phyloP scores from a whole-genome alignment of 2,329 filamentous ascomycete genomes.

The Mollisiaceae sp. region DNA sequence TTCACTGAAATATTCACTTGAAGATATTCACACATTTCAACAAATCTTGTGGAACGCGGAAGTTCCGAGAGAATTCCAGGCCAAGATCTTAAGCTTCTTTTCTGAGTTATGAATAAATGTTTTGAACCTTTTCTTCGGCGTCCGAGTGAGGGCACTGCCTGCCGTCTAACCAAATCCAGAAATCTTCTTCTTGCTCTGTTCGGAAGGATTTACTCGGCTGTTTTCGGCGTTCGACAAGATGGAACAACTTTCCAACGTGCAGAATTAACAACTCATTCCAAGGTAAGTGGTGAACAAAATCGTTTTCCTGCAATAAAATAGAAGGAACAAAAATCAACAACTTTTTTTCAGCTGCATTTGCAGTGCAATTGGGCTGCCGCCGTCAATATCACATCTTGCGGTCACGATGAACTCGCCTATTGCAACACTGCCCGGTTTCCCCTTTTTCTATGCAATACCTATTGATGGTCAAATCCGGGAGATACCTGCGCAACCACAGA shows the following conservation, averaged over 20 bases:
- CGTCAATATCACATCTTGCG: background rate
- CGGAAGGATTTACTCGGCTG: background rate
- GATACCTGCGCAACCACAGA: conserved; percentile 1
- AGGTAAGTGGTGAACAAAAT: conserved; percentile 2
- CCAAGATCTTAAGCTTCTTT: background rate
- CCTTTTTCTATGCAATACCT: conserved; percentile 19
- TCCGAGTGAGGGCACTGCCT: no score
- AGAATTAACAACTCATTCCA: background rate
- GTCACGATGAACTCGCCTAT: conserved; percentile 12
- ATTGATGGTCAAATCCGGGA: conserved; percentile 16
- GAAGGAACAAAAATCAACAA: background rate
- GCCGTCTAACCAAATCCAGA: no score
- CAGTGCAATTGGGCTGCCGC: conserved; percentile 1
- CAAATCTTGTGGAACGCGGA: background rate
- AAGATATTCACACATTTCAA: background rate
- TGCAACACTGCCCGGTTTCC: conserved; percentile 18
- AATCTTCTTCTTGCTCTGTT: no score
- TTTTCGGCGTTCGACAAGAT: background rate
- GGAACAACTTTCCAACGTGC: background rate
- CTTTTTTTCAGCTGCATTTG: conserved; percentile 9
- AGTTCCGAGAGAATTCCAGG: background rate
- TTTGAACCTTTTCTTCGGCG: no score
- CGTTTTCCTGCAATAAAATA: background rate
- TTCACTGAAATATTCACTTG: background rate
- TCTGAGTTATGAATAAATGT: background rate